phyloP scores from a whole-genome alignment of 768 basidiomycete species.

The Xerocomus brunneocitrinus region DNA sequence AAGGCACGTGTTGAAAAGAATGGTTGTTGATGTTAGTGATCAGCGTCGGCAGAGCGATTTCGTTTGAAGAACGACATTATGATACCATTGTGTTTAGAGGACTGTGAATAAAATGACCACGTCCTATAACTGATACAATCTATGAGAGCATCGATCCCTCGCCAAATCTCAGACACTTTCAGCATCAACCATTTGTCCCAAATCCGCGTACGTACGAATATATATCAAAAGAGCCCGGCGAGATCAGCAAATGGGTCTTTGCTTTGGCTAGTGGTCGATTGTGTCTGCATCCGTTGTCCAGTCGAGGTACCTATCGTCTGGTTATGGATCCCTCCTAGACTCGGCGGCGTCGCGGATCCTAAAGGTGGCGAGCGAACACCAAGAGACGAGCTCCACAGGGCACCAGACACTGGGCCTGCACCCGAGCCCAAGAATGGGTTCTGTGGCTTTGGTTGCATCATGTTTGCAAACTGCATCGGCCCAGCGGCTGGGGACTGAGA shows the following conservation, averaged over 20 bases:
- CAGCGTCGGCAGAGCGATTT: no score
- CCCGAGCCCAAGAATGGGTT: conserved; percentile 3
- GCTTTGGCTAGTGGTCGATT: conserved; percentile 27
- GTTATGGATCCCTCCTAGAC: conserved; percentile 1
- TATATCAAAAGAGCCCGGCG: conserved; percentile 59
- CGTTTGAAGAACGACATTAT: no score
- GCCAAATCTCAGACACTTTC: no score
- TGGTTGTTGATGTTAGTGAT: no score
- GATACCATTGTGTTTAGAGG: no score
- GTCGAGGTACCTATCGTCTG: conserved; percentile 2
- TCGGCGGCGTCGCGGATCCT: conserved; percentile 12
- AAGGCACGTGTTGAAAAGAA: no score
- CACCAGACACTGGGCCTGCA: not conserved
- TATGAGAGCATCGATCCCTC: no score
- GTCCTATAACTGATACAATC: no score
- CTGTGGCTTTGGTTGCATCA: conserved; percentile 19
- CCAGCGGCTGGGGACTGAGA: not conserved
- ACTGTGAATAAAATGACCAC: no score
- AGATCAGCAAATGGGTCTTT: conserved; percentile 88
- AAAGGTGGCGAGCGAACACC: conserved; percentile 9
- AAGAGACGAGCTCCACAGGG: conserved; percentile 8
- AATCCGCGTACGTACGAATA: not conserved
- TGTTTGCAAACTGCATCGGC: conserved; percentile 7
- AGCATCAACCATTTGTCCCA: no score
- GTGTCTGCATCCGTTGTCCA: conserved; percentile 23